These are phyloP conservation scores for Cercospora zeina DNA, from an alignment of 2,329 filamentous ascomycete genomes.

Conservation along the genomic window DNA sequence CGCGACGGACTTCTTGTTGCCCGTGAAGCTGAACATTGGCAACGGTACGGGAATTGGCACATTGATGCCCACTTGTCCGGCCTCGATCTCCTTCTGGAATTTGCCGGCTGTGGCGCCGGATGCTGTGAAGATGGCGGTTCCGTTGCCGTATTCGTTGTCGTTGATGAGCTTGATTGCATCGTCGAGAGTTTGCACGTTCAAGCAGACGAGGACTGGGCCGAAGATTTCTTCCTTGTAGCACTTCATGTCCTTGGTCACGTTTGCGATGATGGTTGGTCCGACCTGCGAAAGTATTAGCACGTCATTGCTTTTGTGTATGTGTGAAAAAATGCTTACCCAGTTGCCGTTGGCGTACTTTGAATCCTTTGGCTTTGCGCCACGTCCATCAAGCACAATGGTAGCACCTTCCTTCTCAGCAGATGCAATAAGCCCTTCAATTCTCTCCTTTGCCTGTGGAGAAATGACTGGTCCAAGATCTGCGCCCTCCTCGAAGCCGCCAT, in stretches of 20 bases:
- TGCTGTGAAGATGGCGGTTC: conserved; percentile 79
- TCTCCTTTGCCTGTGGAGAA: conserved; percentile 72
- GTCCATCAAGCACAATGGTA: conserved; percentile 77
- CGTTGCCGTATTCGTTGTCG: conserved; percentile 83
- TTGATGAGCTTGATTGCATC: conserved; percentile 82
- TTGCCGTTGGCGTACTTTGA: conserved; percentile 81
- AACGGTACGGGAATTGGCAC: conserved; percentile 68
- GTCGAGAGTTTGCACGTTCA: conserved; percentile 75
- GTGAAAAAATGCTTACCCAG: conserved; percentile 54
- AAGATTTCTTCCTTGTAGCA: conserved; percentile 88
- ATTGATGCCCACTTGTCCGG: conserved; percentile 83
- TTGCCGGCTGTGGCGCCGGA: conserved; percentile 73
- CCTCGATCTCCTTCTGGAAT: conserved; percentile 79
- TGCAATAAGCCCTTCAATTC: conserved; percentile 73
- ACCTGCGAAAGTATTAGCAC: conserved; percentile 52
- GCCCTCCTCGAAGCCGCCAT: conserved; percentile 78
- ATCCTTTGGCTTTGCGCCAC: conserved; percentile 63
- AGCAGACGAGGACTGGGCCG: conserved; percentile 77
- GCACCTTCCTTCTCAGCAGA: conserved; percentile 79
- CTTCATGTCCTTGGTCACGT: conserved; percentile 76
- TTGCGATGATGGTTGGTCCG: conserved; percentile 77
- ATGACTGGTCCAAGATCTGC: conserved; percentile 82
- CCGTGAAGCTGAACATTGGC: conserved; percentile 50
- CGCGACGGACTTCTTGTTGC: conserved; percentile 82
- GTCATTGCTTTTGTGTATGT: background rate